Conservation (phyloP, 768 basidiomycete species). For the Leucocoprinus sp. region DNA sequence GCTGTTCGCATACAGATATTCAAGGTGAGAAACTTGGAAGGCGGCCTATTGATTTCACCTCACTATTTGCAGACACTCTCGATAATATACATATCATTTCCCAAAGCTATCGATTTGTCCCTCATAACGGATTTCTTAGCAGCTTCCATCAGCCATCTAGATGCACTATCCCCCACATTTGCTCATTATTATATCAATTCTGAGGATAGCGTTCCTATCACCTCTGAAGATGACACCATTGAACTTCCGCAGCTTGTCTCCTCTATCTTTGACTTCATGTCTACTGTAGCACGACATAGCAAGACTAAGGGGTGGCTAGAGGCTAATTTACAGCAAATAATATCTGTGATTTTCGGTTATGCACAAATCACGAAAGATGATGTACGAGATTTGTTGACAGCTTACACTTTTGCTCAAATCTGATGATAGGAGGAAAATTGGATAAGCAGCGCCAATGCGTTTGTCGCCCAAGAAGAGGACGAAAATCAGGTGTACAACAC, state of each 20-base stretch:
- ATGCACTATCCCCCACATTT: conserved; percentile 51
- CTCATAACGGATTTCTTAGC: conserved; percentile 56
- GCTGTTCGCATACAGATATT: conserved; percentile 78
- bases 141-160: conserved; percentile 51
- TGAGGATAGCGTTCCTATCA: conserved; percentile 45
- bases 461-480: conserved; percentile 93
- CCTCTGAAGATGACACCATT: conserved; percentile 69
- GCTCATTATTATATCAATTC: conserved; percentile 52
- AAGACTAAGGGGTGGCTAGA: conserved; percentile 59
- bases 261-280: conserved; percentile 75
- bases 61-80: conserved; percentile 57
- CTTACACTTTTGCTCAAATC: conserved; percentile 5
- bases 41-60: neutral
- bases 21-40: conserved; percentile 42
- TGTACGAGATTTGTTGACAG: conserved; percentile 32
- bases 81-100: conserved; percentile 74
- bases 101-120: conserved; percentile 49
- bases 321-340: conserved; percentile 40
- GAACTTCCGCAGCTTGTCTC: conserved; percentile 72
- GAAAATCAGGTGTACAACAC: conserved; percentile 78
- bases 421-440: conserved; percentile 75
- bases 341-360: conserved; percentile 56
- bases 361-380: conserved; percentile 88
- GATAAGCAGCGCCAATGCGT: conserved; percentile 83
- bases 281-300: conserved; percentile 55